These are phyloP conservation scores for Citrullus amarus DNA, from an alignment of 306 rosid genomes.

Conservation along the genomic window DNA sequence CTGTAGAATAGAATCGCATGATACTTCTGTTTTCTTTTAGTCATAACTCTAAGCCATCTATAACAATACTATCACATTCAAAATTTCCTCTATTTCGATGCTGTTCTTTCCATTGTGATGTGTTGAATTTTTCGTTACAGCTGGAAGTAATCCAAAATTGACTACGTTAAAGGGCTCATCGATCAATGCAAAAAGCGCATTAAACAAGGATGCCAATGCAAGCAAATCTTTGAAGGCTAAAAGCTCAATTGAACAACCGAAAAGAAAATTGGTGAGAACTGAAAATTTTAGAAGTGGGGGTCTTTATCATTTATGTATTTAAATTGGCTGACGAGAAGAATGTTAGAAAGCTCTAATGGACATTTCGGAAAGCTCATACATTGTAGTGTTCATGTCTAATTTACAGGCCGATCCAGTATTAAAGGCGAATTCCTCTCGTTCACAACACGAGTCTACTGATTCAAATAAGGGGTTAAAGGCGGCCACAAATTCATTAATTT, in stretches of 20 bases:
- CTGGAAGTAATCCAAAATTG: conserved; percentile 22
- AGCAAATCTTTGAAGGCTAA: conserved; percentile 31
- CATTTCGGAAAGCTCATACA: conserved; percentile 7
- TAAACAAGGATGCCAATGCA: conserved; percentile 19
- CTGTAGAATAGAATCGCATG: background rate
- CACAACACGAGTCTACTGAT: conserved; percentile 17
- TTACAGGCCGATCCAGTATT: conserved; percentile 39
- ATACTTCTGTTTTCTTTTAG: background rate
- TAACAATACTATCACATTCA: background rate
- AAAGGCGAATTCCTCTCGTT: conserved; percentile 17
- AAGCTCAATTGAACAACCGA: conserved; percentile 29
- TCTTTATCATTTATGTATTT: background rate
- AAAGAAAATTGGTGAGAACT: conserved; percentile 54
- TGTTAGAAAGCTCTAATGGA: background rate
- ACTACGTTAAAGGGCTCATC: conserved; percentile 20
- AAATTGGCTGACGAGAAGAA: background rate
- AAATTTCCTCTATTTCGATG: background rate
- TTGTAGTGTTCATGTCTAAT: conserved; percentile 4
- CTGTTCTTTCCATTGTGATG: background rate
- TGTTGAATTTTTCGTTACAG: conserved; percentile 17
- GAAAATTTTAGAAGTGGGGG: conserved; percentile 14
- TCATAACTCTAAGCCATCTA: background rate
- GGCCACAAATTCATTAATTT: conserved; percentile 6
- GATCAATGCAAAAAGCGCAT: conserved; percentile 18
- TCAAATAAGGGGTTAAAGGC: conserved; percentile 22